A percentile compares a stretch with the other conserved stretches of the same genome.
phyloP scores from a whole-genome alignment of 78 protist genomes.

The Dictyostelium purpureum region DNA sequence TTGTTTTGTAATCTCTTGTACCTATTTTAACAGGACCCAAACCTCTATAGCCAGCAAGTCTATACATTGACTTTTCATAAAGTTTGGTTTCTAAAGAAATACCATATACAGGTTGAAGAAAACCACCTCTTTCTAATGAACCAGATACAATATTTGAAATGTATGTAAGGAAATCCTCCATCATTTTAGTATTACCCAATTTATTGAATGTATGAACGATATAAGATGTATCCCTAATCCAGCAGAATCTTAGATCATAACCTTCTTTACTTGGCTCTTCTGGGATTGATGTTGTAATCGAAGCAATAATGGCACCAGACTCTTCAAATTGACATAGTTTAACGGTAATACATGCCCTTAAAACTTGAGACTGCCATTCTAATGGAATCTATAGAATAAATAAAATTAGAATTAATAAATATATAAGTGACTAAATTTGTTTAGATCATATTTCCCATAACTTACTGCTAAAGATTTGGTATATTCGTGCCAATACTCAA shows the following conservation, averaged over 20 bases:
- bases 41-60: slow-evolving; percentile 85
- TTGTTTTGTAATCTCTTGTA: slow-evolving; percentile 46
- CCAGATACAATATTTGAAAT: slow-evolving; percentile 81
- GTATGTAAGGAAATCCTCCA: slow-evolving; percentile 80
- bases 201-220: slow-evolving; percentile 71
- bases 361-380: slow-evolving; percentile 84
- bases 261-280: slow-evolving; percentile 41
- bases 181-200: slow-evolving; percentile 76
- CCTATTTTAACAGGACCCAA: slow-evolving; percentile 84
- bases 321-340: slow-evolving; percentile 81
- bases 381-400: slow-evolving; percentile 68
- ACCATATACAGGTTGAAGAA: slow-evolving; percentile 83
- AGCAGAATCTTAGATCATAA: slow-evolving; percentile 61
- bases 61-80: slow-evolving; percentile 69
- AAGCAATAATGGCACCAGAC: slow-evolving; percentile 83
- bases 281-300: slow-evolving; percentile 84
- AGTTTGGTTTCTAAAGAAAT: slow-evolving; percentile 75
- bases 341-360: slow-evolving; percentile 83
- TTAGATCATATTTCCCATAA: background rate
- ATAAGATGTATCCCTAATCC: slow-evolving; percentile 70
- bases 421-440: background rate
- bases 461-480: slow-evolving; percentile 70
- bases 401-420: background rate
- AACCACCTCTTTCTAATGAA: slow-evolving; percentile 42
- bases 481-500: slow-evolving; percentile 80